Conservation (phyloP, 257 asterid genomes). For the Osmanthus fragrans region DNA sequence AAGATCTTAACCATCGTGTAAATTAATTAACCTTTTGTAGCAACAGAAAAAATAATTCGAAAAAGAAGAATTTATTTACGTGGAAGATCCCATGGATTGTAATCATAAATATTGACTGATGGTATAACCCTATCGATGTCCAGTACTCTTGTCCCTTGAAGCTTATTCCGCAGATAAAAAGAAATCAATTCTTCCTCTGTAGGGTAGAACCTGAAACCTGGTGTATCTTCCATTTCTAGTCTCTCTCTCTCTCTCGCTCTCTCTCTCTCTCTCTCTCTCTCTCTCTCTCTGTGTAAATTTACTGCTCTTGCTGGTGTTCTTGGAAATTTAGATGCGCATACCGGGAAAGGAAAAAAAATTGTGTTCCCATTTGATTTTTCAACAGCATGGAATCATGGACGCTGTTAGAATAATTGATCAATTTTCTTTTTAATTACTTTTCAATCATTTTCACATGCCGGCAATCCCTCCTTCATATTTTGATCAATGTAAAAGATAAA, state of each 20-base stretch:
- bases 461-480: too few species aligned
- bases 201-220: slow-evolving; percentile 65
- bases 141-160: slow-evolving; percentile 25
- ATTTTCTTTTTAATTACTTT: background rate
- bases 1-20: too few species aligned
- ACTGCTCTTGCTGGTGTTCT: background rate
- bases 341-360: too few species aligned
- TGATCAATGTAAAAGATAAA: too few species aligned
- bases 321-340: slow-evolving; percentile 24
- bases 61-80: slow-evolving; percentile 27
- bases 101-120: slow-evolving; percentile 46
- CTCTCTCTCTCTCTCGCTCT: background rate
- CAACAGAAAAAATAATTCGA: background rate
- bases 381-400: too few species aligned
- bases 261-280: background rate
- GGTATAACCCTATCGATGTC: slow-evolving; percentile 55
- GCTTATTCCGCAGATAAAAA: slow-evolving; percentile 50
- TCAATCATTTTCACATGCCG: background rate
- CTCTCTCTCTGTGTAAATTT: too few species aligned
- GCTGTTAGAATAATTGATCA: background rate
- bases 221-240: slow-evolving; percentile 31
- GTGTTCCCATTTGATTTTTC: too few species aligned
- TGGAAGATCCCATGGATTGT: slow-evolving; percentile 63
- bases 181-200: slow-evolving; percentile 59
- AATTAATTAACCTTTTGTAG: background rate